Conservation (phyloP, 306 rosid species). For the Ochetophila trinervis region DNA sequence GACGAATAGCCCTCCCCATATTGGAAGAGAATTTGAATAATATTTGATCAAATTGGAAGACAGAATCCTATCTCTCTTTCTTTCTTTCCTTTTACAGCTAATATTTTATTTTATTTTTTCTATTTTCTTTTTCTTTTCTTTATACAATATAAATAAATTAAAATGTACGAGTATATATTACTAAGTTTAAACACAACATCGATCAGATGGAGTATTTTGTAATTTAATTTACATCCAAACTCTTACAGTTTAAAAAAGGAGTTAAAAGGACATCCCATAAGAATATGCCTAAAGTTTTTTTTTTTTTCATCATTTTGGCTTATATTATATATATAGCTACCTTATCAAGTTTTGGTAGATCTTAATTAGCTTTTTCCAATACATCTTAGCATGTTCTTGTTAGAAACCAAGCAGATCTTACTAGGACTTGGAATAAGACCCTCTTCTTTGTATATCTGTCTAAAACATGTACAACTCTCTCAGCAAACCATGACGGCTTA, state of each 20-base stretch:
- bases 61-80: constrained; percentile 46
- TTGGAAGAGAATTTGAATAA: constrained; percentile 66
- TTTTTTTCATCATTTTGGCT: constrained; percentile 2
- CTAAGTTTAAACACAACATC: constrained; percentile 21
- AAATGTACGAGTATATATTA: neutral
- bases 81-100: constrained; percentile 46
- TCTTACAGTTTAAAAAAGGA: neutral
- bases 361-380: constrained; percentile 11
- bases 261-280: neutral
- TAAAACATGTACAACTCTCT: too few relatives aligned
- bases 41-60: constrained; percentile 55
- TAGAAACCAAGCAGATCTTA: constrained; percentile 31
- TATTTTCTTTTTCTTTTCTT: neutral
- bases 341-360: neutral
- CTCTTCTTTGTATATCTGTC: neutral
- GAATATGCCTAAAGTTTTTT: constrained; percentile 2
- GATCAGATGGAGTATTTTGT: constrained; percentile 6
- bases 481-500: neutral
- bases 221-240: neutral
- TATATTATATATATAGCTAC: neutral
- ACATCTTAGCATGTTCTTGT: constrained; percentile 14
- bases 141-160: neutral
- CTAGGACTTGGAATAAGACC: constrained; percentile 23
- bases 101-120: constrained; percentile 9
- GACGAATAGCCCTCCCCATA: constrained; percentile 46